A percentile compares a stretch with the other conserved stretches of the same genome.
Evolutionary conservation across 495 filamentous ascomycete genomes (phyloP).

Genomic region (Coniosporium apollinis): DNA sequence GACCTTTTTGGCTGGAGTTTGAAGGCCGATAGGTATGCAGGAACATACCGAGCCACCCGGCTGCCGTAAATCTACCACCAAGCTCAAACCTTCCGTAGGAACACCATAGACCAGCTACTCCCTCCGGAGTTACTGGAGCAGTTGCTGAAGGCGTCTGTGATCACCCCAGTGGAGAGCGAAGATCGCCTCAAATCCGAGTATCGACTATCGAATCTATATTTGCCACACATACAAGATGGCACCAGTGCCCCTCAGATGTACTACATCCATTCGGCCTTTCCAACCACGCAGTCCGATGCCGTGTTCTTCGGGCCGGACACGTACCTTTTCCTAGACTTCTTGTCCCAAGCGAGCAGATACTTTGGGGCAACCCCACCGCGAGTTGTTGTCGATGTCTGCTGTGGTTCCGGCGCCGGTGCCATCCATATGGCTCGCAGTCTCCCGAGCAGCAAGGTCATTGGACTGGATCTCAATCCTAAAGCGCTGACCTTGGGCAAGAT

Average conservation of each 20-base stretch:
- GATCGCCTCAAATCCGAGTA: not conserved
- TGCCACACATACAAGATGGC: not conserved
- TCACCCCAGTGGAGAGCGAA: not conserved
- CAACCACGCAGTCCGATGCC: not conserved
- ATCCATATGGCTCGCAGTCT: slow-evolving; percentile 1
- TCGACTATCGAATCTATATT: slow-evolving; percentile 1
- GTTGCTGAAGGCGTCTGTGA: not conserved
- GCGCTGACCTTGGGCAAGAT: not conserved
- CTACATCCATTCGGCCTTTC: slow-evolving; percentile 1
- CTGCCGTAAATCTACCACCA: too few relatives aligned
- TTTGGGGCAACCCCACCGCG: not conserved
- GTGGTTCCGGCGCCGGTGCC: slow-evolving; percentile 2
- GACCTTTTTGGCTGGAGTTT: slow-evolving; percentile 3
- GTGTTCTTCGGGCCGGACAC: slow-evolving; percentile 4
- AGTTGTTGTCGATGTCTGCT: slow-evolving; percentile 3
- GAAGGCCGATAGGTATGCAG: not conserved
- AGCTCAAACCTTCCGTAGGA: too few relatives aligned
- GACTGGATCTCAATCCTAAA: slow-evolving; percentile 1
- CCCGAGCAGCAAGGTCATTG: not conserved
- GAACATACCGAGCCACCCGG: not conserved
- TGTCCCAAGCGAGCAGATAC: not conserved
- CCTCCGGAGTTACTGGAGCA: not conserved
- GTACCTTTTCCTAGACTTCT: slow-evolving; percentile 1
- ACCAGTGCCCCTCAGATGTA: not conserved
- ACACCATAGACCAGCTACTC: not conserved